Evolutionary conservation across 169 alveolate species (phyloP), one percentile per base, ranked within the genome.

Genomic region (Eimeria tenella): DNA sequence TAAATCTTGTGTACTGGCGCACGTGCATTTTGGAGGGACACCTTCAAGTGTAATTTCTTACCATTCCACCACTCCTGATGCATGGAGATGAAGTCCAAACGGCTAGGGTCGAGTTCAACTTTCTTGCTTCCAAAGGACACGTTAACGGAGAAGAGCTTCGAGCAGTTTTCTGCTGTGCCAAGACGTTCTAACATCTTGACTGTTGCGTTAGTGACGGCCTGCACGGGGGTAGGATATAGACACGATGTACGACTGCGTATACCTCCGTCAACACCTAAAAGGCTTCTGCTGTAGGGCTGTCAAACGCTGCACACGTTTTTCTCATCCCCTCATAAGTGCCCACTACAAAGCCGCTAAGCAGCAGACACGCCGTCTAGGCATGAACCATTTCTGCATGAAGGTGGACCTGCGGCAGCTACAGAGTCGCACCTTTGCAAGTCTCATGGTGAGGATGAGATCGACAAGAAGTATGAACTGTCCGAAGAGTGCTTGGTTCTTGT

Each of bases 41-140:
- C 70, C 70, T 60, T 60, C n/a, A 60, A 60, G 13, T 11, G 86
- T 50, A n/a, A 19, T 11, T 81, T 9, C 81, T n/a, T 55, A 89
- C 95, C 95, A 8, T 92, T 92, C 95, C 95, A 92, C 75, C 86
- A 86, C 31, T 92, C 95, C 62, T 62, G 84, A 25, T 77, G 92
- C 75, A 86, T 79, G 19, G 90, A 86, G 42, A 79, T 75, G 19
- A 81, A 92, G 11, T 84, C 92, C 13, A 77, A 75, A 65, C 63
- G 95, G 65, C 92, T 77, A 8, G 95, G 95, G 4, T 53, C 84
- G 50, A 92, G 79, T n/a, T 92, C 92, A 25, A 92, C 92, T 73
- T 86, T 56, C 6, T 89, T 60, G 55, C 53, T 25, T 9, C 95
- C 92, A 53, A 92, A 92, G 87, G 77, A 31, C 9, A 92, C 95